Evolutionary conservation across 495 filamentous ascomycete species (phyloP).

Genomic region (Neurospora tetrasperma): DNA sequence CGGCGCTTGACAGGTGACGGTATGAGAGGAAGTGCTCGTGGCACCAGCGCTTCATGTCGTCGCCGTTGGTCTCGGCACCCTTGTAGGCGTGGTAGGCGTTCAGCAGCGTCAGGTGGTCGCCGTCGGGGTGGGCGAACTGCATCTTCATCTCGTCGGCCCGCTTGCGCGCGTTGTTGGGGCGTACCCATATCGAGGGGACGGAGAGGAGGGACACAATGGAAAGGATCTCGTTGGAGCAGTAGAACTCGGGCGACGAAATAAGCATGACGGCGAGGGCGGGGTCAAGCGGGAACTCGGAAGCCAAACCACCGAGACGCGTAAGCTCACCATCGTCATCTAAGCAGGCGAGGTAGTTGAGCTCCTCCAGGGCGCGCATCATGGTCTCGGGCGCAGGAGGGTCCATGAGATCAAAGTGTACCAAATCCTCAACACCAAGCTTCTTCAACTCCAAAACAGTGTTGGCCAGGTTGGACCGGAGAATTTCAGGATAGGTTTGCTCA

Average conservation of each 20-base stretch:
- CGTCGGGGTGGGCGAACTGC: constrained; percentile 83
- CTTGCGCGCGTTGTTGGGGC: constrained; percentile 72
- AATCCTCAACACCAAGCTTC: constrained; percentile 90
- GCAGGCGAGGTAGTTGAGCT: constrained; percentile 94
- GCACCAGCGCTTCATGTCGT: constrained; percentile 80
- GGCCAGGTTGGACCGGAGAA: constrained; percentile 85
- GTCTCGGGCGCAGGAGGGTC: constrained; percentile 97
- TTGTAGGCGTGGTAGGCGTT: constrained; percentile 99
- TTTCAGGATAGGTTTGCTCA: constrained; percentile 92
- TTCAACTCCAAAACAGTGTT: constrained; percentile 94
- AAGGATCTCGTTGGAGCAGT: constrained; percentile 96
- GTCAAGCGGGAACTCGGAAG: constrained; percentile 93
- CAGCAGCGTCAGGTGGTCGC: constrained; percentile 90
- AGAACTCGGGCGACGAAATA: constrained; percentile 93
- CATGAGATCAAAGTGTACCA: constrained; percentile 98
- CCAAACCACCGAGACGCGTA: constrained; percentile 72
- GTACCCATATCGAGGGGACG: constrained; percentile 88
- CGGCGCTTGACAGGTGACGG: constrained; percentile 79
- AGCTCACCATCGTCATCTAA: constrained; percentile 93
- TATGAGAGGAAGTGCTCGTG: constrained; percentile 94
- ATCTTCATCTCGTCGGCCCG: constrained; percentile 97
- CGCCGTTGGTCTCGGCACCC: constrained; percentile 52
- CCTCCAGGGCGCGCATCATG: constrained; percentile 95
- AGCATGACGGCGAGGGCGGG: constrained; percentile 96
- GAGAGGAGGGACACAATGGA: constrained; percentile 91